Percentiles rank a stretch among this genome's conserved stretches.
Evolutionary conservation across 768 basidiomycete genomes (phyloP).

Genomic region (Termitomyces sp.): DNA sequence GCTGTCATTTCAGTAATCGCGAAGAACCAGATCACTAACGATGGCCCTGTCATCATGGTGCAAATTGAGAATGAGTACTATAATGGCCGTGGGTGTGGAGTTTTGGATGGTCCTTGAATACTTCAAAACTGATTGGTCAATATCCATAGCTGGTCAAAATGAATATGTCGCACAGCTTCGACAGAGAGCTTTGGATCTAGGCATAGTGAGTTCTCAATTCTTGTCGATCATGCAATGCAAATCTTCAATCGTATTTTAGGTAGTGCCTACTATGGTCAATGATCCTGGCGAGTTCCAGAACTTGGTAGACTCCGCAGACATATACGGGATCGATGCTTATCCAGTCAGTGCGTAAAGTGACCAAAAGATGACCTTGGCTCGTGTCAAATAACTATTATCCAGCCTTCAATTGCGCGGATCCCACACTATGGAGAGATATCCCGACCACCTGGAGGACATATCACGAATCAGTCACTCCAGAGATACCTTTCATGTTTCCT

Average conservation of each 20-base stretch:
- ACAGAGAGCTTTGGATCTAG: constrained; percentile 13
- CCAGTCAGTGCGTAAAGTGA: constrained; percentile 13
- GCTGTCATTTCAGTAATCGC: constrained; percentile 17
- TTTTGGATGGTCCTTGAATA: neutral
- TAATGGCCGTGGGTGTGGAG: constrained; percentile 11
- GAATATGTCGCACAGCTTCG: constrained; percentile 19
- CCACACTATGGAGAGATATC: constrained; percentile 17
- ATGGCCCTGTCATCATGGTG: constrained; percentile 18
- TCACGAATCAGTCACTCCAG: constrained; percentile 17
- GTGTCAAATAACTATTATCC: neutral
- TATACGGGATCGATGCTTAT: constrained; percentile 20
- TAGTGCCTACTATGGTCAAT: constrained; percentile 18
- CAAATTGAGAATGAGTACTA: constrained; percentile 20
- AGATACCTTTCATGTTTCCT: constrained; percentile 20
- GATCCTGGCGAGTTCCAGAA: constrained; percentile 17
- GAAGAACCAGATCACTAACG: constrained; percentile 16
- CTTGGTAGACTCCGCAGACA: constrained; percentile 17
- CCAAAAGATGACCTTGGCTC: neutral
- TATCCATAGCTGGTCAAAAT: constrained; percentile 17
- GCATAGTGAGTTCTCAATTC: constrained; percentile 10
- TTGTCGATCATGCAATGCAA: neutral
- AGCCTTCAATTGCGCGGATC: constrained; percentile 19
- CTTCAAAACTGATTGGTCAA: neutral
- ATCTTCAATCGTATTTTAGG: constrained; percentile 2
- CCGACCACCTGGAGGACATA: constrained; percentile 20